phyloP scores from a whole-genome alignment of 176 grass and related monocot genomes.

The Avena atlantica region DNA sequence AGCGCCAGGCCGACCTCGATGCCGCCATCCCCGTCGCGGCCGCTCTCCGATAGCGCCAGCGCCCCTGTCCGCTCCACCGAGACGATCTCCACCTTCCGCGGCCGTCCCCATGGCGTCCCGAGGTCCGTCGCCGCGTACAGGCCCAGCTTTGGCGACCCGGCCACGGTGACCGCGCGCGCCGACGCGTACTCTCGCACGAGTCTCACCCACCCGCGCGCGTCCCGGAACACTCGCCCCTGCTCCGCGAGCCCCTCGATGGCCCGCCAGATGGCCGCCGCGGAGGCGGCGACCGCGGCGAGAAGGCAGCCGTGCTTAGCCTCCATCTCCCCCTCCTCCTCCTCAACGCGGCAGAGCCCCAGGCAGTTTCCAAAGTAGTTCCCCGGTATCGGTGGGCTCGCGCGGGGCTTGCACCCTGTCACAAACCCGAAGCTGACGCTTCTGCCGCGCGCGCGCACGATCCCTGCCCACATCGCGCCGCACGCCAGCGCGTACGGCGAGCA shows the following conservation, averaged over 20 bases:
- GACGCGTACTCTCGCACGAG: slow-evolving; percentile 53
- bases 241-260: slow-evolving; percentile 61
- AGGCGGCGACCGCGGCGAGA: neutral
- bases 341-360: slow-evolving; percentile 69
- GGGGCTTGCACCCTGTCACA: slow-evolving; percentile 71
- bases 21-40: slow-evolving; percentile 57
- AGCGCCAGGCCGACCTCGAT: slow-evolving; percentile 83
- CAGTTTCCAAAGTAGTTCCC: slow-evolving; percentile 83
- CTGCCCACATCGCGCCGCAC: slow-evolving; percentile 76
- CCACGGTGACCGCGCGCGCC: slow-evolving; percentile 67
- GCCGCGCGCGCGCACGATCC: slow-evolving; percentile 54
- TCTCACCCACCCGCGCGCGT: slow-evolving; percentile 56
- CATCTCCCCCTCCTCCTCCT: neutral
- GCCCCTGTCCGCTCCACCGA: slow-evolving; percentile 34
- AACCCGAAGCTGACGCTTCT: slow-evolving; percentile 51
- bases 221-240: slow-evolving; percentile 24
- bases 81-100: slow-evolving; percentile 69
- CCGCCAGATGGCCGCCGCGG: slow-evolving; percentile 54
- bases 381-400: slow-evolving; percentile 55
- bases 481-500: slow-evolving; percentile 72
- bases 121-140: slow-evolving; percentile 67
- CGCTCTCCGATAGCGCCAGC: slow-evolving; percentile 64
- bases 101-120: slow-evolving; percentile 49
- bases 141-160: slow-evolving; percentile 73
- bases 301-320: slow-evolving; percentile 1